Base-by-base conservation (phyloP, 768 basidiomycete species). In the Termitomyces sp. region DNA sequence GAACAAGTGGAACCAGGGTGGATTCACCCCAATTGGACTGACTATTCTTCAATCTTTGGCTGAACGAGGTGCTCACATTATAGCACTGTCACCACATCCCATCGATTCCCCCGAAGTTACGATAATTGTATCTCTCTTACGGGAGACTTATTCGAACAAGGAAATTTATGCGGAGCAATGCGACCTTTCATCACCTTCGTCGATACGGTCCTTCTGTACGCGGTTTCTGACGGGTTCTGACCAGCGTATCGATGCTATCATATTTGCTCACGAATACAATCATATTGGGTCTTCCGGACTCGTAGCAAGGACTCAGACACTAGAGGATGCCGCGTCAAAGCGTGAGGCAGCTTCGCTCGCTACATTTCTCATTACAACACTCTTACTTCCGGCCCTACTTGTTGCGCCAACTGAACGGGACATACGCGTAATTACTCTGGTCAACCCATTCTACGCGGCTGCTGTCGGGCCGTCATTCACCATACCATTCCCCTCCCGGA, bases 381-480 rank as follows among this genome's bases (percentile, higher is more conserved):
- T 91, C 6, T 78, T 97, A 0, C 79, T 96, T 0, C 93, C 94
- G 2, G 77, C 82, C 29, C 74, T 96, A 4, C 83, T 97, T 16
- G 84, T 89, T 25, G 87, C 90, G 0, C 93, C 94, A 0, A 77
- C 81, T n/a, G 94, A 95, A 67, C 81, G 94, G 35, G 91, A 95
- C 61, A 92, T 97, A 41, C 87, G 95, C n/a, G 82, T 97, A 61
- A 76, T 98, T 67, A 86, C 86, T 55, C 77, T 94, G 40, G 81
- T 95, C 66, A 93, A 94, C 57, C 93, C 93, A 2, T 92, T 92
- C 63, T 97, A 96, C 63, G 86, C 92, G 2, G 92, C 95, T 1
- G 88, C 91, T 0, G 75, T 82, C 3, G 78, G 81, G 4, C 62
- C 73, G 4, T 74, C 79, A 63, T 54, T 73, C 56, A 40, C 60